Conservation (phyloP, 2,329 filamentous ascomycete genomes). For the Leptographium flavum region DNA sequence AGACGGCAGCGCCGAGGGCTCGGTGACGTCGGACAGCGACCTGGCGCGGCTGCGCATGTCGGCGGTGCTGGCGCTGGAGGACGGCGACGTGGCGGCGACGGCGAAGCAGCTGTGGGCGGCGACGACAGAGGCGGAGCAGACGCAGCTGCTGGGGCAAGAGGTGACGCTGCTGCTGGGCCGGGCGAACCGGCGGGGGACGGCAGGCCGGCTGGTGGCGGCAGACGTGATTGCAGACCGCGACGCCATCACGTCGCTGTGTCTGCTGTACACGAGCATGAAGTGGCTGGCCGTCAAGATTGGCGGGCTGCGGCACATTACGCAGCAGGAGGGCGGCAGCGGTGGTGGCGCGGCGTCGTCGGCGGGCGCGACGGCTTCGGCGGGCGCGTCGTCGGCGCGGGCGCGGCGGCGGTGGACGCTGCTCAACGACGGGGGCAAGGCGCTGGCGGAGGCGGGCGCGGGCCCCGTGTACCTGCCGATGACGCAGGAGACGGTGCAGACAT, state of each 20-base stretch:
- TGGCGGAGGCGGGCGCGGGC: constrained; percentile 41
- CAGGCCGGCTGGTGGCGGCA: constrained; percentile 48
- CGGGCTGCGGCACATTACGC: constrained; percentile 71
- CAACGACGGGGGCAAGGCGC: constrained; percentile 40
- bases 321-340: constrained; percentile 53
- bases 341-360: constrained; percentile 12
- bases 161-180: constrained; percentile 40
- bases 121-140: constrained; percentile 45
- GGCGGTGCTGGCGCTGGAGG: constrained; percentile 53
- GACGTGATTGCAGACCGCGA: constrained; percentile 88
- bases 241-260: constrained; percentile 67
- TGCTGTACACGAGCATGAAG: constrained; percentile 95
- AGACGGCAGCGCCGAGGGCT: not conserved
- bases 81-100: constrained; percentile 56
- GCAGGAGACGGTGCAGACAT: constrained; percentile 67
- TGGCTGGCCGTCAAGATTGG: constrained; percentile 79
- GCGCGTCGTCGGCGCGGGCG: constrained; percentile 31
- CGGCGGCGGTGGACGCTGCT: constrained; percentile 72
- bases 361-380: not conserved
- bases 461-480: constrained; percentile 80
- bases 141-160: constrained; percentile 47
- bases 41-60: constrained; percentile 43
- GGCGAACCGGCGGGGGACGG: constrained; percentile 28
- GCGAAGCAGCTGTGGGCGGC: constrained; percentile 51
- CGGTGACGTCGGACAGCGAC: too few species aligned